phyloP scores from a whole-genome alignment of 108 stramenopile genomes.

The Nitzschia sp. region DNA sequence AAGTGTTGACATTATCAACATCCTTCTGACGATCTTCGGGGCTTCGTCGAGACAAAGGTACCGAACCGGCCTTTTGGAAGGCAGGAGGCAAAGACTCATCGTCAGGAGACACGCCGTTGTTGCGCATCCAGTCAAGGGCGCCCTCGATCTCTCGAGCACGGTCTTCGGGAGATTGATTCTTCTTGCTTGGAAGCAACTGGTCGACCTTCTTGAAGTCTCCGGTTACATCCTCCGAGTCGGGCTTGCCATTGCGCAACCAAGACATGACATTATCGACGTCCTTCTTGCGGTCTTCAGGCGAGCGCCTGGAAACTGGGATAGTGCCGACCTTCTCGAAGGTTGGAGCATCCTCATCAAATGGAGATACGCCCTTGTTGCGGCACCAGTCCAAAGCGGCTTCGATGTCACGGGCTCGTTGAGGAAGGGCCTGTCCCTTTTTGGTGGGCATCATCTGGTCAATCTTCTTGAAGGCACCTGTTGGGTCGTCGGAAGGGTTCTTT shows the following conservation, averaged over 20 bases:
- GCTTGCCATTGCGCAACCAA: constrained; percentile 10
- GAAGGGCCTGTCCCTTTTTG: constrained; percentile 2
- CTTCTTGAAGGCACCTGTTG: constrained; percentile 25
- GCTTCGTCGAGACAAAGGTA: constrained; percentile 17
- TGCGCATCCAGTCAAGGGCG: constrained; percentile 38
- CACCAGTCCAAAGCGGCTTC: constrained; percentile 40
- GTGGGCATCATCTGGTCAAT: constrained; percentile 23
- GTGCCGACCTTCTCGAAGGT: constrained; percentile 18
- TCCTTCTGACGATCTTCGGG: constrained; percentile 30
- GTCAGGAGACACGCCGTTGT: constrained; percentile 21
- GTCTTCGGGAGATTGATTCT: constrained; percentile 15
- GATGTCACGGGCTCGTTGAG: constrained; percentile 31
- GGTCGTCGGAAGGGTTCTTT: background rate
- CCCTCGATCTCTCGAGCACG: constrained; percentile 29
- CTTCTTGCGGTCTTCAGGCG: constrained; percentile 19
- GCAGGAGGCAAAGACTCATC: background rate
- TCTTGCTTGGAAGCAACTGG: constrained; percentile 28
- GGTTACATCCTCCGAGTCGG: constrained; percentile 1
- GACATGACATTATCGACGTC: constrained; percentile 13
- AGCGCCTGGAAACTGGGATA: constrained; percentile 1
- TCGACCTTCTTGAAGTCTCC: constrained; percentile 19
- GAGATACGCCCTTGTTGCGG: background rate
- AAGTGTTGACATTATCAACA: constrained; percentile 19
- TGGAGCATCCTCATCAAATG: background rate
- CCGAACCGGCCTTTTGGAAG: background rate